A percentile compares a stretch with the other conserved stretches of the same genome.
phyloP scores from a whole-genome alignment of 805 yeast species.

The Saccharomyces kudriavzevii region DNA sequence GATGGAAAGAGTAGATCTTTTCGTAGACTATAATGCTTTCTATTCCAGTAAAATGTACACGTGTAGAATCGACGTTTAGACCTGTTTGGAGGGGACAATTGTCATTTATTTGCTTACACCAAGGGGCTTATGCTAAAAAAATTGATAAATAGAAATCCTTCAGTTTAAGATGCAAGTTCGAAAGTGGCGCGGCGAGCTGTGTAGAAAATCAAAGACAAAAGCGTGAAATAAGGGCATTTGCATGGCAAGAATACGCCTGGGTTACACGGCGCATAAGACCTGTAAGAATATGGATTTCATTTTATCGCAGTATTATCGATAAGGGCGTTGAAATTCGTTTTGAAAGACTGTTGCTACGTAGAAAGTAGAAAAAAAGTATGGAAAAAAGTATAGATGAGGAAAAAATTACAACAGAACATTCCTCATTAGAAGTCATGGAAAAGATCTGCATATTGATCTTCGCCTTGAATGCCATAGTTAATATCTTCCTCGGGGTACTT shows the following conservation, averaged over 20 bases:
- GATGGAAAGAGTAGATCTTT: neutral
- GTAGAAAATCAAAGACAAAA: neutral
- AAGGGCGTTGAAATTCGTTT: neutral
- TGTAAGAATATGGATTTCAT: neutral
- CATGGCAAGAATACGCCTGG: neutral
- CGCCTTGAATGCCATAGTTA: constrained; percentile 60
- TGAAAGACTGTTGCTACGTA: neutral
- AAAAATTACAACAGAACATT: neutral
- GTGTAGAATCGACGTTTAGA: neutral
- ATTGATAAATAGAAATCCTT: neutral
- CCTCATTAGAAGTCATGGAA: constrained; percentile 45
- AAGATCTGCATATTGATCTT: constrained; percentile 56
- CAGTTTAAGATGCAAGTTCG: neutral
- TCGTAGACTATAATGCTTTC: neutral
- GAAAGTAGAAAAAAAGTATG: neutral
- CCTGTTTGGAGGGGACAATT: neutral
- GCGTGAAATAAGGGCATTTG: neutral
- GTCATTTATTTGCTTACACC: neutral
- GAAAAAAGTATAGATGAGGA: neutral
- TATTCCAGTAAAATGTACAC: neutral
- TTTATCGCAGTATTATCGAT: neutral
- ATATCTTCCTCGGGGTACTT: constrained; percentile 69
- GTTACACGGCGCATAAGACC: neutral
- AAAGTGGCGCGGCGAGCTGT: neutral
- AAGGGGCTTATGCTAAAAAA: neutral